Evolutionary conservation across 2,329 filamentous ascomycete species (phyloP).

Genomic region (Botryotinia convoluta): DNA sequence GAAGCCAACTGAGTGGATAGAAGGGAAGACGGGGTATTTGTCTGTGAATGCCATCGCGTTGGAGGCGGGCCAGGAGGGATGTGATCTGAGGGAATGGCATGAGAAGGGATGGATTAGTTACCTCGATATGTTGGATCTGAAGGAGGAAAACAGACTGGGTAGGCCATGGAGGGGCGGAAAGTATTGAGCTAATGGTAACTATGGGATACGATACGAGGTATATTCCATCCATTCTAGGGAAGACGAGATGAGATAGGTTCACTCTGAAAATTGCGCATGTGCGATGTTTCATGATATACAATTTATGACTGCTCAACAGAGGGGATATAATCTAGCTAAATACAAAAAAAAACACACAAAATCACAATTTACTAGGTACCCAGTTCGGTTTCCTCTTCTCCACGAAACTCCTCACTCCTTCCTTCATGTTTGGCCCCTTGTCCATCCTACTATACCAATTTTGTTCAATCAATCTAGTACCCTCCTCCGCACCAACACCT

Average conservation of each 20-base stretch:
- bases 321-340: slow-evolving; percentile 13
- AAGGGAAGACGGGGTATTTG: slow-evolving; percentile 36
- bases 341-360: neutral
- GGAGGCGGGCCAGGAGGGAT: slow-evolving; percentile 41
- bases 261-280: neutral
- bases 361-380: slow-evolving; percentile 60
- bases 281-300: neutral
- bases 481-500: slow-evolving; percentile 58
- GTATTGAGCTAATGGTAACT: slow-evolving; percentile 27
- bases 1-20: slow-evolving; percentile 35
- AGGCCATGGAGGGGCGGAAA: slow-evolving; percentile 32
- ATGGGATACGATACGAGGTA: too few species aligned
- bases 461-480: slow-evolving; percentile 54
- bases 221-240: neutral
- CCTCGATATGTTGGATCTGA: slow-evolving; percentile 27
- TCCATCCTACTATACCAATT: slow-evolving; percentile 59
- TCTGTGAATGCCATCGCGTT: slow-evolving; percentile 43
- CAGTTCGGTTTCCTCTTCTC: slow-evolving; percentile 70
- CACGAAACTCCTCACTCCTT: slow-evolving; percentile 72
- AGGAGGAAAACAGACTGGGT: slow-evolving; percentile 23
- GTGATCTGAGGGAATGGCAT: slow-evolving; percentile 41
- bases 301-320: neutral
- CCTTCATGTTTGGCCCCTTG: slow-evolving; percentile 68
- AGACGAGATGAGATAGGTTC: neutral
- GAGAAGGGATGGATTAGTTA: slow-evolving; percentile 40